Evolutionary conservation across 2,329 filamentous ascomycete genomes (phyloP).

Genomic region (Zymoseptoria crescenta): DNA sequence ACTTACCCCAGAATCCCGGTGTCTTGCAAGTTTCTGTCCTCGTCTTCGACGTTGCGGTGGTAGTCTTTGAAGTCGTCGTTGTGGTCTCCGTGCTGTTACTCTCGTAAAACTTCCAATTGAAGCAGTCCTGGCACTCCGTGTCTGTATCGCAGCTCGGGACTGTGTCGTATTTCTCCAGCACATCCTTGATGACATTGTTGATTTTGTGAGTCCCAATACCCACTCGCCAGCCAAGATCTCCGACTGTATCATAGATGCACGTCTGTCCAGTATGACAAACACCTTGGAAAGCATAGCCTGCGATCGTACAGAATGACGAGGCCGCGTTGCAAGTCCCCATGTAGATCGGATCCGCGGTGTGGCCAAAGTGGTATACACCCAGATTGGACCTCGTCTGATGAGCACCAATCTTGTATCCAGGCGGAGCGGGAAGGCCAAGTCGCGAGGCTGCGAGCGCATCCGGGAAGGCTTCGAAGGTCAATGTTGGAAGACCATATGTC

Average conservation of each 20-base stretch:
- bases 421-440: slow-evolving; percentile 77
- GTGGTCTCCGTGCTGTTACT: slow-evolving; percentile 82
- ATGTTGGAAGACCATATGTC: slow-evolving; percentile 82
- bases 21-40: slow-evolving; percentile 83
- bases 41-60: slow-evolving; percentile 49
- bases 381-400: slow-evolving; percentile 64
- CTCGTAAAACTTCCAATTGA: slow-evolving; percentile 88
- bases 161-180: slow-evolving; percentile 72
- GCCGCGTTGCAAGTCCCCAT: slow-evolving; percentile 90
- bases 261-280: slow-evolving; percentile 83
- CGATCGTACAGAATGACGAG: slow-evolving; percentile 80
- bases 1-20: slow-evolving; percentile 75
- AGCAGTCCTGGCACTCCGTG: slow-evolving; percentile 76
- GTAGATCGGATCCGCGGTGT: slow-evolving; percentile 91
- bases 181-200: slow-evolving; percentile 75
- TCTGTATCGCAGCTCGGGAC: slow-evolving; percentile 72
- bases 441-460: slow-evolving; percentile 81
- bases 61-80: slow-evolving; percentile 49
- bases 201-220: slow-evolving; percentile 90
- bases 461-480: slow-evolving; percentile 88
- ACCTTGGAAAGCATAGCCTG: slow-evolving; percentile 87
- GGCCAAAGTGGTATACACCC: slow-evolving; percentile 82
- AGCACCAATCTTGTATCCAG: slow-evolving; percentile 61
- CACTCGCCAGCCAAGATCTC: slow-evolving; percentile 84
- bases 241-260: slow-evolving; percentile 88